Percentiles rank a stretch among this genome's conserved stretches.
Conservation (phyloP, 2,329 filamentous ascomycete genomes). For the Cyanodermella asteris region DNA sequence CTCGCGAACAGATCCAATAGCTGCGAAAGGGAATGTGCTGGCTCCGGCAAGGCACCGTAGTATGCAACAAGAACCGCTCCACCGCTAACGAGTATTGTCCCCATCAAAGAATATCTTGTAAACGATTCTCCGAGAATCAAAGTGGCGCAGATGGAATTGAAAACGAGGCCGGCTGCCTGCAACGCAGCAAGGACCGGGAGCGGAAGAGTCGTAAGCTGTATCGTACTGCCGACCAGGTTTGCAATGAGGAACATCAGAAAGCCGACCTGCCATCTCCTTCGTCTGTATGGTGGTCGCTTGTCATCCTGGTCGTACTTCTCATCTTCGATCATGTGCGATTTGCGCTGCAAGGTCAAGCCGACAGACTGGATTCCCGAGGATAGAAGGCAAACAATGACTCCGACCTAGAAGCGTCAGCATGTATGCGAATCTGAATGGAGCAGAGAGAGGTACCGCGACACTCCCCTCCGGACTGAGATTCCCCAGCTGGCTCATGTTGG, state of each 20-base stretch:
- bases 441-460: conserved; percentile 39
- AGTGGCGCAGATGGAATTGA: conserved; percentile 87
- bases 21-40: conserved; percentile 69
- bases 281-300: conserved; percentile 67
- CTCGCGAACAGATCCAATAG: conserved; percentile 54
- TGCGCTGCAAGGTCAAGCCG: conserved; percentile 85
- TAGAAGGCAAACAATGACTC: conserved; percentile 76
- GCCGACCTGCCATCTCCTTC: conserved; percentile 81
- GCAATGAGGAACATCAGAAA: conserved; percentile 95
- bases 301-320: conserved; percentile 62
- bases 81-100: conserved; percentile 66
- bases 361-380: conserved; percentile 91
- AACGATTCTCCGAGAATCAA: conserved; percentile 52
- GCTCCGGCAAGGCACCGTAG: conserved; percentile 84
- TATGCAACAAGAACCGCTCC: conserved; percentile 84
- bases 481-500: conserved; percentile 49
- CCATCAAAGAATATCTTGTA: conserved; percentile 71
- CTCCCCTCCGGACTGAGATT: conserved; percentile 58
- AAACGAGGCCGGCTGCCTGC: conserved; percentile 81
- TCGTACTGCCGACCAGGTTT: conserved; percentile 83
- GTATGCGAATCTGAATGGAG: conserved; percentile 2
- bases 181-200: conserved; percentile 85
- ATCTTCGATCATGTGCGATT: conserved; percentile 95
- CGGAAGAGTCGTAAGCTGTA: conserved; percentile 91
- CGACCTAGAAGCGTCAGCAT: conserved; percentile 35